Evolutionary conservation across 345 rosid species (phyloP).

Genomic region (Eucalyptus erythrocorys): DNA sequence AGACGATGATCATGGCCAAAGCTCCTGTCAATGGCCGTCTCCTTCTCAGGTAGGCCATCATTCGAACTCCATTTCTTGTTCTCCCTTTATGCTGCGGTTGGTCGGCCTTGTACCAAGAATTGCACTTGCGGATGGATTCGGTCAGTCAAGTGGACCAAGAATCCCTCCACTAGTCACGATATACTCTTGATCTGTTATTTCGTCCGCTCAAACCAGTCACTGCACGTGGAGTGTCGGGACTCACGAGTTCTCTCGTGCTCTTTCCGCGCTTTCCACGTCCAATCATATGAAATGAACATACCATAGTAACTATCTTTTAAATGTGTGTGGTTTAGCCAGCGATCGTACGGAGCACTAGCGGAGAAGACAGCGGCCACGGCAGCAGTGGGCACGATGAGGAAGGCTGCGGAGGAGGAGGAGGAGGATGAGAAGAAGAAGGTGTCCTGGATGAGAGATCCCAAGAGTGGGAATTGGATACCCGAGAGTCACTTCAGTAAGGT

Average conservation of each 20-base stretch:
- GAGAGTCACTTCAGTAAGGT: conserved; percentile 19
- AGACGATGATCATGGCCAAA: not conserved
- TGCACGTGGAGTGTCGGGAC: not conserved
- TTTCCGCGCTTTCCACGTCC: not conserved
- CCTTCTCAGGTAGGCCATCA: not conserved
- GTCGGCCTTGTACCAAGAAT: not conserved
- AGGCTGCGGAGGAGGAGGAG: not conserved
- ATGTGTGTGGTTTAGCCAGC: not conserved
- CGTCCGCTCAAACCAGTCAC: not conserved
- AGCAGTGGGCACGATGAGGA: not conserved
- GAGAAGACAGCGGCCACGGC: not conserved
- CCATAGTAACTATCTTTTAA: not conserved
- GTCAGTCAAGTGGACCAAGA: not conserved
- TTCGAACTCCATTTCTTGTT: not conserved
- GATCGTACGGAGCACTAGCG: not conserved
- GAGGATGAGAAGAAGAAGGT: not conserved
- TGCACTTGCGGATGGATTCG: not conserved
- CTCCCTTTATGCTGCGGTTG: not conserved
- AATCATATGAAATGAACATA: not conserved
- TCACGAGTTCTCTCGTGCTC: not conserved
- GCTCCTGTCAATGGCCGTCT: not conserved
- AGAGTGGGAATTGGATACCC: conserved; percentile 40
- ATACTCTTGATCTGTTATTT: not conserved
- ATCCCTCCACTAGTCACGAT: not conserved
- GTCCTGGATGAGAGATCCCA: conserved; percentile 43